phyloP scores from a whole-genome alignment of 208 protist genomes.

The Wallacemonas rigidus region DNA sequence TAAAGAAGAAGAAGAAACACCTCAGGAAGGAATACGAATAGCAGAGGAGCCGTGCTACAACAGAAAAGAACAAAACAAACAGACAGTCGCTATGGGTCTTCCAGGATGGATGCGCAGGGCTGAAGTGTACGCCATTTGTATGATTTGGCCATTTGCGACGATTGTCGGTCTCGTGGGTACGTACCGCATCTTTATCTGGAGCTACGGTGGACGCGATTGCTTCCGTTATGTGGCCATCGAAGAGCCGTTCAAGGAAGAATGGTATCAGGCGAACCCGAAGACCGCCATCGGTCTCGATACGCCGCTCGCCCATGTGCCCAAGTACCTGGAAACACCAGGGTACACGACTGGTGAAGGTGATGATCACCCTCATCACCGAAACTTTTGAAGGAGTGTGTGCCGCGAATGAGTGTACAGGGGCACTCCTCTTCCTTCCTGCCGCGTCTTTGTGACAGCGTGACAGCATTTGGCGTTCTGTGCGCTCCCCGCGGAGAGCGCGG shows the following conservation, averaged over 20 bases:
- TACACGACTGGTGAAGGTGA: slow-evolving; percentile 33
- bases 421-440: too few species aligned
- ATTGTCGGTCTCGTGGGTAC: slow-evolving; percentile 59
- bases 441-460: too few species aligned
- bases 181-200: slow-evolving; percentile 88
- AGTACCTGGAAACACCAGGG: slow-evolving; percentile 78
- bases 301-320: slow-evolving; percentile 80
- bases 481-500: too few species aligned
- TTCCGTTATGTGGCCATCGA: slow-evolving; percentile 88
- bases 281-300: slow-evolving; percentile 76
- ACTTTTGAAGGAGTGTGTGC: slow-evolving; percentile 39
- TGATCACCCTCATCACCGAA: slow-evolving; percentile 70
- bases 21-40: too few species aligned
- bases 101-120: slow-evolving; percentile 75
- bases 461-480: too few species aligned
- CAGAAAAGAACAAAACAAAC: neutral
- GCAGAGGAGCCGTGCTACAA: too few species aligned
- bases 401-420: too few species aligned
- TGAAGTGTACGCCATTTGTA: slow-evolving; percentile 85
- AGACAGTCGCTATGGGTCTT: slow-evolving; percentile 40
- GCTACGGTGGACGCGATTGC: slow-evolving; percentile 85
- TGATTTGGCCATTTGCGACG: slow-evolving; percentile 80
- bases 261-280: slow-evolving; percentile 89
- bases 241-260: slow-evolving; percentile 84
- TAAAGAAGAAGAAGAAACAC: too few species aligned